Percentiles rank a stretch among this genome's conserved stretches.
phyloP scores from a whole-genome alignment of 176 grass and related monocot genomes.

The Eragrostis nindensis region DNA sequence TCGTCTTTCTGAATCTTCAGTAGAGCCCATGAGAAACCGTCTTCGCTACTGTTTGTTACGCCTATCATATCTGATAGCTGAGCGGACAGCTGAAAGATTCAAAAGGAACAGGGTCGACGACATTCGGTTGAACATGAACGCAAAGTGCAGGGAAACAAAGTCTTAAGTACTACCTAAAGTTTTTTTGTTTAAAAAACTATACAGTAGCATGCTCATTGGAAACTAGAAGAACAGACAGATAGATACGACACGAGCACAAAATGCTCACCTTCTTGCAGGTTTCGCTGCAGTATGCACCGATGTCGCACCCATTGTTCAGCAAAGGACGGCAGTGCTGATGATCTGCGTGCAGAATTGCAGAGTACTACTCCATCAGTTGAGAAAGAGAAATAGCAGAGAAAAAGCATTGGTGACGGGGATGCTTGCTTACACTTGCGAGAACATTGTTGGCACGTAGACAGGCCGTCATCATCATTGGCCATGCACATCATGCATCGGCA shows the following conservation, averaged over 20 bases:
- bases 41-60: conserved; percentile 45
- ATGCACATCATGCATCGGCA: conserved; percentile 76
- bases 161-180: too few relatives aligned
- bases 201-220: too few relatives aligned
- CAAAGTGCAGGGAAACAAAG: too few relatives aligned
- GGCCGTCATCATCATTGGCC: conserved; percentile 31
- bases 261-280: conserved; percentile 72
- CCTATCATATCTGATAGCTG: conserved; percentile 63
- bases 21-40: conserved; percentile 65
- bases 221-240: too few relatives aligned
- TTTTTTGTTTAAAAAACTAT: too few relatives aligned
- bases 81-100: conserved; percentile 50
- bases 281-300: conserved; percentile 48
- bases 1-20: conserved; percentile 54
- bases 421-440: conserved; percentile 55
- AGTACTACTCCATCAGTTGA: conserved; percentile 12
- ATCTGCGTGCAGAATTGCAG: conserved; percentile 55
- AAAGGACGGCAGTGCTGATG: conserved; percentile 63
- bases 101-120: too few relatives aligned
- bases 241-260: too few relatives aligned
- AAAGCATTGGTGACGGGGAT: not conserved
- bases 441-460: conserved; percentile 66
- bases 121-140: too few relatives aligned
- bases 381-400: not conserved
- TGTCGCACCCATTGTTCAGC: conserved; percentile 34